These are phyloP conservation scores for Pseudogymnoascus sp. DNA, from an alignment of 2,329 filamentous ascomycete species.

Conservation along the genomic window DNA sequence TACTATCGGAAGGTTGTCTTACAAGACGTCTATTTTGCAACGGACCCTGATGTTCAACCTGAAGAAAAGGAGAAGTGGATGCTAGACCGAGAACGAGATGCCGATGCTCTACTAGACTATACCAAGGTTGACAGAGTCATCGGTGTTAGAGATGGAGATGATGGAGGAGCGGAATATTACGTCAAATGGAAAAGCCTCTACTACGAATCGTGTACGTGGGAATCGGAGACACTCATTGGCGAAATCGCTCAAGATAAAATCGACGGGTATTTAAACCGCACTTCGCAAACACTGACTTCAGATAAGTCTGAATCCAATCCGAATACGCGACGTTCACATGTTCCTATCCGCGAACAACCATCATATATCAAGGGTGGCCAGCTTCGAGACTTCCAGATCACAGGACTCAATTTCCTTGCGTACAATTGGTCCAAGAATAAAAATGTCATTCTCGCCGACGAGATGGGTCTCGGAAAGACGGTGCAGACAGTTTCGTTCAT, in stretches of 20 bases:
- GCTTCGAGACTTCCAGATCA: conserved; percentile 87
- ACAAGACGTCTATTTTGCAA: conserved; percentile 69
- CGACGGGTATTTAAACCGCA: conserved; percentile 81
- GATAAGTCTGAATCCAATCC: conserved; percentile 69
- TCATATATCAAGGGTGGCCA: conserved; percentile 77
- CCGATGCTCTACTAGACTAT: conserved; percentile 82
- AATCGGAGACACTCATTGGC: conserved; percentile 66
- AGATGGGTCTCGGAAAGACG: conserved; percentile 98
- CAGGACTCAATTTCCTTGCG: conserved; percentile 87
- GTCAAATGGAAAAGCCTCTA: conserved; percentile 95
- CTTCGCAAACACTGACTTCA: conserved; percentile 72
- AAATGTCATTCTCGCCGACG: conserved; percentile 95
- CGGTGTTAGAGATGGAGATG: conserved; percentile 69
- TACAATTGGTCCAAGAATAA: conserved; percentile 93
- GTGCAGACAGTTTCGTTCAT: conserved; percentile 96
- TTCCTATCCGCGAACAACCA: conserved; percentile 70
- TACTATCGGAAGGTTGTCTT: conserved; percentile 81
- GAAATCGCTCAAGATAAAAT: conserved; percentile 80
- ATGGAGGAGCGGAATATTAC: conserved; percentile 70
- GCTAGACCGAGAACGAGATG: conserved; percentile 85
- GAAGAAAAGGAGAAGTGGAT: conserved; percentile 92
- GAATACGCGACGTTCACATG: conserved; percentile 65
- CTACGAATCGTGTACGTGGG: conserved; percentile 96
- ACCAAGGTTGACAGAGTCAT: conserved; percentile 92
- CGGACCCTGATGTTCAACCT: conserved; percentile 65